phyloP scores from a whole-genome alignment of 139 green algal species.

The Closterium sp. region DNA sequence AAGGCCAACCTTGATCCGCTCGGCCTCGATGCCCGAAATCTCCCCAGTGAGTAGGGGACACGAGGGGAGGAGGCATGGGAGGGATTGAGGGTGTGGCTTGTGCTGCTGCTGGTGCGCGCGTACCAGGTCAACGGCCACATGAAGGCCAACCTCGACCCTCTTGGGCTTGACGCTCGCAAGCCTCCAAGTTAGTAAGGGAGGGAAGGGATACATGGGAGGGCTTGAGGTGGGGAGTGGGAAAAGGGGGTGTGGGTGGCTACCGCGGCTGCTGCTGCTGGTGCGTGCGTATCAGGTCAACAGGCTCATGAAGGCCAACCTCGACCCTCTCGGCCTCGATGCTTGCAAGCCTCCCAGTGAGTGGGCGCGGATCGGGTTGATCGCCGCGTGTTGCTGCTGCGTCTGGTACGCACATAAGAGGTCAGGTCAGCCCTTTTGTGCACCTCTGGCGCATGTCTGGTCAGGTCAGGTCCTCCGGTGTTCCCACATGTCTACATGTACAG shows the following conservation, averaged over 20 bases:
- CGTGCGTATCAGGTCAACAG: slow-evolving; percentile 83
- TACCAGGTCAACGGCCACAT: slow-evolving; percentile 83
- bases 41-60: background rate
- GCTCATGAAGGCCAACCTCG: slow-evolving; percentile 78
- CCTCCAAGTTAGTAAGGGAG: background rate
- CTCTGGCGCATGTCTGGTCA: slow-evolving; percentile 75
- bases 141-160: slow-evolving; percentile 85
- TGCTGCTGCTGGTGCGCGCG: slow-evolving; percentile 51
- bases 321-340: slow-evolving; percentile 80
- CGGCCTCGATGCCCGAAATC: slow-evolving; percentile 57
- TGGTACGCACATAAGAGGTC: slow-evolving; percentile 93
- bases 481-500: too few relatives aligned
- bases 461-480: slow-evolving; percentile 77
- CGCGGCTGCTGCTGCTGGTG: slow-evolving; percentile 33
- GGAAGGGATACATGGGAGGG: background rate
- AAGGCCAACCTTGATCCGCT: slow-evolving; percentile 89
- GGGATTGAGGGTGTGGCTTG: too few relatives aligned
- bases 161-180: slow-evolving; percentile 65
- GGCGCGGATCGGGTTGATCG: too few relatives aligned
- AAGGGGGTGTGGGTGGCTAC: background rate
- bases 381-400: too few relatives aligned
- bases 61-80: background rate
- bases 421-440: slow-evolving; percentile 80
- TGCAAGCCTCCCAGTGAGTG: background rate
- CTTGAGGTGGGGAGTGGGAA: background rate